Evolutionary conservation across 2,329 filamentous ascomycete species (phyloP), one percentile per base, ranked within the genome.

Genomic region (Lecanicillium sp.): DNA sequence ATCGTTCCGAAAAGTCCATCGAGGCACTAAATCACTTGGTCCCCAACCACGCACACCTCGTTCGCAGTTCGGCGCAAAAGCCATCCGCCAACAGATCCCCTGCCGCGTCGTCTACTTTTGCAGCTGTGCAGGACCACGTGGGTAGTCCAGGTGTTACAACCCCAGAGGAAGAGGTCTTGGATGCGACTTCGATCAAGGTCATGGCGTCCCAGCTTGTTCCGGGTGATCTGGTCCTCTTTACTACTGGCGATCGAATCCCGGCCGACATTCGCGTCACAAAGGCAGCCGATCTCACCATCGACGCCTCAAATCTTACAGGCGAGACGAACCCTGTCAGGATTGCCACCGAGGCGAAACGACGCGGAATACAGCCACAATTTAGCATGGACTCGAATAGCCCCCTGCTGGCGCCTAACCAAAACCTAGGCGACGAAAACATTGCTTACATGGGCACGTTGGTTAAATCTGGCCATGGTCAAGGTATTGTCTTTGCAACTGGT

Each of bases 361-460:
- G 57, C 30, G 47, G 49, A 25, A 34, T 58, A 17, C 47, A 50
- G 13, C 35, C 35, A 13, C 40, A 34, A 18, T 37, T 41, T 15
- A 27, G 27, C 11, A 27, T 14, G 9, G 35, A 29, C 8, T 10
- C 5, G 1, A 11, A 30, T 11, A 34, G 30, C 13, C n/a, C 29
- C 7, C 29, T 35, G 17, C 40, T 41, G 17, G 27, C 29, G 4
- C 40, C 40, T 11, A 38, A 34, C 17, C 8, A 22, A 13, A 35
- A 15, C 17, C 18, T 25, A 11, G 82, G 84, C 39, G 78, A 82
- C 50, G 85, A 84, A 52, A 97, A 98, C 53, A 89, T 98, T 57
- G 92, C 89, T 3, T 97, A 96, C 59, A 97, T 98, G 89, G 92
- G 92, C 19, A 98, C 92, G 3, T 63, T 98, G 47, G 88, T 98